Conservation (phyloP, 148 eudicot genomes). For the Spergularia marina region DNA sequence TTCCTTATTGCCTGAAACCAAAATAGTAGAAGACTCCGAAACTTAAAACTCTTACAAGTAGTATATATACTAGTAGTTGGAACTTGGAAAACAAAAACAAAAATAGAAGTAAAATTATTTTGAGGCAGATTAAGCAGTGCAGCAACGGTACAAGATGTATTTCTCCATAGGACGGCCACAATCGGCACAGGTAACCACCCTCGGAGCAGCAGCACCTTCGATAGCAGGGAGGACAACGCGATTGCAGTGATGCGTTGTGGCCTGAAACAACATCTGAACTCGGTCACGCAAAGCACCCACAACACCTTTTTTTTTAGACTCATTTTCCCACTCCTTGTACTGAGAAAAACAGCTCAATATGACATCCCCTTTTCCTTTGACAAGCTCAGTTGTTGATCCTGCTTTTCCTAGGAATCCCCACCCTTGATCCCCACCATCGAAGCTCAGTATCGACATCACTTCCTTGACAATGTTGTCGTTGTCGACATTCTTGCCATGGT, state of each 20-base stretch:
- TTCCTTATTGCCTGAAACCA: too few species aligned
- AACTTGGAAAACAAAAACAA: too few species aligned
- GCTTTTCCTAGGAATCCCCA: conserved; percentile 58
- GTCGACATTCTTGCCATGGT: conserved; percentile 43
- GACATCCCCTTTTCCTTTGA: conserved; percentile 43
- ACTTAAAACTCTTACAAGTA: too few species aligned
- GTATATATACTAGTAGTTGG: too few species aligned
- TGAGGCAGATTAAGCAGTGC: conserved; percentile 45
- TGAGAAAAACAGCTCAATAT: conserved; percentile 30
- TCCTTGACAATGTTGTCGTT: conserved; percentile 53
- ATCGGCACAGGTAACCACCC: conserved; percentile 50
- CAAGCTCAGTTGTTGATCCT: conserved; percentile 41
- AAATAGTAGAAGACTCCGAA: too few species aligned
- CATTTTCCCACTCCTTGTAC: conserved; percentile 30
- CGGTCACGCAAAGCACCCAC: conserved; percentile 33
- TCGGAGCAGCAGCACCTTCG: conserved; percentile 32
- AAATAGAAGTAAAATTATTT: too few species aligned
- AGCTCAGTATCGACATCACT: conserved; percentile 59
- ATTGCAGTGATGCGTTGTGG: conserved; percentile 47
- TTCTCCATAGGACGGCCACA: conserved; percentile 76
- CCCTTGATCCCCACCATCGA: conserved; percentile 61
- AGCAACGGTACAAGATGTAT: conserved; percentile 81
- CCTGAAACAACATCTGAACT: conserved; percentile 38
- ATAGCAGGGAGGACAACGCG: conserved; percentile 60
- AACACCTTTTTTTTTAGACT: conserved; percentile 15